Conservation (phyloP, 2,329 filamentous ascomycete genomes). For the Colletotrichum sp. region DNA sequence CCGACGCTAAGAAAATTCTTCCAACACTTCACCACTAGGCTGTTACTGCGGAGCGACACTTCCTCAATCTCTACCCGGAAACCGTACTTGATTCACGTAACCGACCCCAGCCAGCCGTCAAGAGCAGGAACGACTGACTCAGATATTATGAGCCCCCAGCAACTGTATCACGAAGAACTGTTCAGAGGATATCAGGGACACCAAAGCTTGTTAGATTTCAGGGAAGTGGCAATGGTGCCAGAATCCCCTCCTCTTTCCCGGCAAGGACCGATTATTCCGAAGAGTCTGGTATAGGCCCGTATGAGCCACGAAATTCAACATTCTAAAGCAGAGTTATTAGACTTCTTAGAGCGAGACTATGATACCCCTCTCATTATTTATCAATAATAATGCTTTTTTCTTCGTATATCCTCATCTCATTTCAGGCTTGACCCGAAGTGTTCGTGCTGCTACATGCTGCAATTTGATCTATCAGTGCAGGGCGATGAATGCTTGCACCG, state of each 20-base stretch:
- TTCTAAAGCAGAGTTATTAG: not conserved
- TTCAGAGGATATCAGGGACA: not conserved
- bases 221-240: not conserved
- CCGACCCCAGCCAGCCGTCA: not conserved
- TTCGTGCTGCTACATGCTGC: not conserved
- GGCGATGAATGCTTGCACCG: not conserved
- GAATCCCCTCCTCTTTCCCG: not conserved
- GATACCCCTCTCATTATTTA: not conserved
- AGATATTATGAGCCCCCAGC: not conserved
- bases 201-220: not conserved
- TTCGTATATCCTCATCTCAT: not conserved
- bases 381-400: not conserved
- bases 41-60: conserved; percentile 26
- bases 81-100: not conserved
- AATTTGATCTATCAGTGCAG: not conserved
- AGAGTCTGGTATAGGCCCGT: not conserved
- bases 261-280: not conserved
- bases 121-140: not conserved
- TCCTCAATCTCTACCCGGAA: not conserved
- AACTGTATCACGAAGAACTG: not conserved
- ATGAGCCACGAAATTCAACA: not conserved
- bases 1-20: conserved; percentile 45
- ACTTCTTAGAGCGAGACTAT: not conserved
- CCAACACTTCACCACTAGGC: conserved; percentile 36
- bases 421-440: accelerated